These are phyloP conservation scores for Corylus americana DNA, from an alignment of 306 rosid genomes.

Conservation along the genomic window DNA sequence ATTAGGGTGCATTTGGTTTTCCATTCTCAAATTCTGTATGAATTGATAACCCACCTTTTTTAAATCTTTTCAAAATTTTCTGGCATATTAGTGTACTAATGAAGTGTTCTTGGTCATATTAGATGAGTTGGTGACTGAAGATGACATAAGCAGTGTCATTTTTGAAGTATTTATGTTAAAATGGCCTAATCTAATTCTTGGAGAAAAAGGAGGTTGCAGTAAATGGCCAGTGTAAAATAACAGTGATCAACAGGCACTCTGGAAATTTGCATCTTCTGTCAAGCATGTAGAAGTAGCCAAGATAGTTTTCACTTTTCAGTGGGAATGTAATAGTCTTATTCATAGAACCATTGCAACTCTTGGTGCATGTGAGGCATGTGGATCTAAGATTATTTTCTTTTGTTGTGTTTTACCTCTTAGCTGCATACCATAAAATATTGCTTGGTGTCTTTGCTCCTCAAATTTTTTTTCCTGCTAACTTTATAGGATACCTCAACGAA, in stretches of 20 bases:
- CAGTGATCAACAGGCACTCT: neutral
- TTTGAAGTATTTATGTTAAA: neutral
- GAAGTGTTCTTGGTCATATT: neutral
- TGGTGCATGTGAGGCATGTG: neutral
- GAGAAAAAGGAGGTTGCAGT: neutral
- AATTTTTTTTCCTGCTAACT: neutral
- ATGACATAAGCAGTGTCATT: neutral
- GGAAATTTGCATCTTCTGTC: slow-evolving; percentile 1
- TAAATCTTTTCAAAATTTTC: neutral
- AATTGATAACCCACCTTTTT: neutral
- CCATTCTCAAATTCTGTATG: neutral
- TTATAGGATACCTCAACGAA: neutral
- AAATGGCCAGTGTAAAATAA: neutral
- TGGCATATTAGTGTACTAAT: neutral
- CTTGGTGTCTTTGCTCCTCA: neutral
- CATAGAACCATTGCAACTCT: neutral
- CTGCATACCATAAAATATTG: neutral
- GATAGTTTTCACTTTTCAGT: neutral
- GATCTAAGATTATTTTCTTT: neutral
- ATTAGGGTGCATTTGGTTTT: neutral
- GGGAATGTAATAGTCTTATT: neutral
- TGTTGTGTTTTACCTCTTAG: neutral
- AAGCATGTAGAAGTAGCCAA: neutral
- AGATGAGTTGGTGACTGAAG: neutral
- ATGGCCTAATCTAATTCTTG: neutral